phyloP scores from a whole-genome alignment of 1,139 yeast species.

The Torulaspora globosa region DNA sequence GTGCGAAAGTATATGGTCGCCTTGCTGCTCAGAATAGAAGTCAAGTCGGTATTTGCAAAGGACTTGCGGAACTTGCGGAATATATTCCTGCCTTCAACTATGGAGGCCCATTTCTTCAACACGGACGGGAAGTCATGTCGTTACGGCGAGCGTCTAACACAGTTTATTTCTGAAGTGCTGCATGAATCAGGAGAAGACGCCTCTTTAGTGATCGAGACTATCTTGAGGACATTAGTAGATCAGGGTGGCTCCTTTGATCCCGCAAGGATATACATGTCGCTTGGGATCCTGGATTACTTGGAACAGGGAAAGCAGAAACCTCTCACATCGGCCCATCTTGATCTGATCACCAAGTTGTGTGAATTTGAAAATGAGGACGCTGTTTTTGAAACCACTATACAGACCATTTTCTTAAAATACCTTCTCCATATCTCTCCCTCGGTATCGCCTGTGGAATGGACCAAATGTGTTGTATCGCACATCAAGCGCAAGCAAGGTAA shows the following conservation, averaged over 20 bases:
- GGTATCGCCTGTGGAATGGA: slow-evolving; percentile 32
- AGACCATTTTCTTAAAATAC: slow-evolving; percentile 48
- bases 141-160: slow-evolving; percentile 52
- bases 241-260: slow-evolving; percentile 62
- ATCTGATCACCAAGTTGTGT: slow-evolving; percentile 44
- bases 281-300: slow-evolving; percentile 57
- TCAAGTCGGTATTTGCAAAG: slow-evolving; percentile 49
- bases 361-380: slow-evolving; percentile 58
- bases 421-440: slow-evolving; percentile 39
- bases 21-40: slow-evolving; percentile 50
- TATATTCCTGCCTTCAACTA: slow-evolving; percentile 56
- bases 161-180: slow-evolving; percentile 48
- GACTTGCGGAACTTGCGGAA: slow-evolving; percentile 44
- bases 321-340: slow-evolving; percentile 36
- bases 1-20: slow-evolving; percentile 63
- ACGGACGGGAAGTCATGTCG: slow-evolving; percentile 44
- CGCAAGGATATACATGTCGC: slow-evolving; percentile 57
- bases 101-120: slow-evolving; percentile 61
- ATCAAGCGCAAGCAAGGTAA: slow-evolving; percentile 19
- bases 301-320: slow-evolving; percentile 34
- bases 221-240: slow-evolving; percentile 47
- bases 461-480: slow-evolving; percentile 35
- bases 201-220: slow-evolving; percentile 33
- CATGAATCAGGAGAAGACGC: slow-evolving; percentile 34
- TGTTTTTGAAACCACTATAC: slow-evolving; percentile 48